Evolutionary conservation across 768 basidiomycete species (phyloP).

Genomic region (Astraeus odoratus): DNA sequence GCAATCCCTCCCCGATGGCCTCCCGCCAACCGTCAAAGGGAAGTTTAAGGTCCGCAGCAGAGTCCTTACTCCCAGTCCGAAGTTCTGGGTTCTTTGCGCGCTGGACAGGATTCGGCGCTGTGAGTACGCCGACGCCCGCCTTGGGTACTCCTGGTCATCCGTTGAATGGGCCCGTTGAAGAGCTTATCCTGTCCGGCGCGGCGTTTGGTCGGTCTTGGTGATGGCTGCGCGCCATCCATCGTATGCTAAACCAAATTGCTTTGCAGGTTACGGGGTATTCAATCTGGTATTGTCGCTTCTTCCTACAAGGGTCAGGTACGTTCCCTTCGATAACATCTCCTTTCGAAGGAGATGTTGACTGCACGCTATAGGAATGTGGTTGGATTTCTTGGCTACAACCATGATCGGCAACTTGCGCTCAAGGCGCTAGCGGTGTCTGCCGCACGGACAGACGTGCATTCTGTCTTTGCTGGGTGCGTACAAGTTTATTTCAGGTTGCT

Average conservation of each 20-base stretch:
- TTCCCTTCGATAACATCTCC: neutral
- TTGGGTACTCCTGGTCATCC: conserved; percentile 17
- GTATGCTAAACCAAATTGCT: neutral
- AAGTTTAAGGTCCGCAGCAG: conserved; percentile 9
- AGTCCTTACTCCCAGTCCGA: conserved; percentile 13
- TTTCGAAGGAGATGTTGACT: neutral
- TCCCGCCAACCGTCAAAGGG: conserved; percentile 30
- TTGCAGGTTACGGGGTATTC: conserved; percentile 54
- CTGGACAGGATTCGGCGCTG: conserved; percentile 23
- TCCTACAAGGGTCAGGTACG: conserved; percentile 64
- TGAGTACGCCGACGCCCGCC: conserved; percentile 7
- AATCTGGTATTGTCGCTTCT: conserved; percentile 75
- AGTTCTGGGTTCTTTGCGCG: conserved; percentile 32
- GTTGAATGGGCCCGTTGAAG: conserved; percentile 56
- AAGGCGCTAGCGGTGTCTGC: conserved; percentile 65
- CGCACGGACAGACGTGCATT: conserved; percentile 60
- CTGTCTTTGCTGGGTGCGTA: conserved; percentile 67
- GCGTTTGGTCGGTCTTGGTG: conserved; percentile 78
- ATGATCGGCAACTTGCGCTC: conserved; percentile 62
- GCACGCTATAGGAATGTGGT: conserved; percentile 49
- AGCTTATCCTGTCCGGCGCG: conserved; percentile 65
- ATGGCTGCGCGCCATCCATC: conserved; percentile 12
- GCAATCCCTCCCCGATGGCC: conserved; percentile 25
- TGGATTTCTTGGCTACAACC: conserved; percentile 70
- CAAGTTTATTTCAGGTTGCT: neutral